A percentile compares a stretch with the other conserved stretches of the same genome.
Conservation (phyloP, 257 asterid genomes). For the Solanum pinnatisectum region DNA sequence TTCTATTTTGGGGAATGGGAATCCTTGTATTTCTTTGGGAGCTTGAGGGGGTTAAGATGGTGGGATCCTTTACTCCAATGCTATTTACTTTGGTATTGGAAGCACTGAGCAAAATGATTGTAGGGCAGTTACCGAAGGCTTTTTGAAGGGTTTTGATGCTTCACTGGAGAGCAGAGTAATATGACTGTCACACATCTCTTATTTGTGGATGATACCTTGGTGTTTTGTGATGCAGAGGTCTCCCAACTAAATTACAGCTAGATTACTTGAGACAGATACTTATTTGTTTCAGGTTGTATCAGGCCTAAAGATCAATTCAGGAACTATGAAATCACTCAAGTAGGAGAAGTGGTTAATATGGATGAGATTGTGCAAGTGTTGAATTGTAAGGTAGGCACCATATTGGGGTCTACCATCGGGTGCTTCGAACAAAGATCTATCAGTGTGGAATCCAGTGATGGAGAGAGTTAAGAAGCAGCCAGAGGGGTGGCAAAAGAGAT, state of each 20-base stretch:
- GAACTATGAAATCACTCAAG: not conserved
- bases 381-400: not conserved
- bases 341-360: not conserved
- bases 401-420: not conserved
- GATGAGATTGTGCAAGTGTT: not conserved
- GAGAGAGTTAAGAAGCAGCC: not conserved
- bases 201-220: not conserved
- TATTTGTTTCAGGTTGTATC: not conserved
- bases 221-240: not conserved
- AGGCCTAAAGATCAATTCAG: not conserved
- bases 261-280: not conserved
- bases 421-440: not conserved
- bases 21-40: not conserved
- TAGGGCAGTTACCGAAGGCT: not conserved
- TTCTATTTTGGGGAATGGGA: not conserved
- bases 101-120: not conserved
- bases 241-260: not conserved
- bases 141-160: not conserved
- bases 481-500: not conserved
- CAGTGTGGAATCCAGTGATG: not conserved
- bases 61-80: not conserved
- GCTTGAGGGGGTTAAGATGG: not conserved
- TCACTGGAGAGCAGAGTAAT: not conserved
- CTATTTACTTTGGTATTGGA: not conserved
- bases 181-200: not conserved